Evolutionary conservation across 371 early-diverging fungal species (phyloP), one percentile per base, ranked within the genome.

Genomic region (Mucor indicus): DNA sequence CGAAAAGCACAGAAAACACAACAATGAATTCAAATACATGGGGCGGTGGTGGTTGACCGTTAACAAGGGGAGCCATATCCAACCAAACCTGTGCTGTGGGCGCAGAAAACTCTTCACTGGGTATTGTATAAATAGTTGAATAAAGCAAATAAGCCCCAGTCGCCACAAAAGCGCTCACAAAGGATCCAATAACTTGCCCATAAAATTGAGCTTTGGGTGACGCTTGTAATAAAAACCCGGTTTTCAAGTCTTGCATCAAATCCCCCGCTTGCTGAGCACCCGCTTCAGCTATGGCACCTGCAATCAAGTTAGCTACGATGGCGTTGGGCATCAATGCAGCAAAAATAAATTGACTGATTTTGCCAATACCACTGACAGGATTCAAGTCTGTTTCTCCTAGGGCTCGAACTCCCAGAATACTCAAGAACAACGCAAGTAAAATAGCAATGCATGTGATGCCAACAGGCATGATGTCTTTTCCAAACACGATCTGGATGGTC

Each of bases 51-150:
- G 83, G 75, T 8, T 85, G 84, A 0, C 90, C 90, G 45, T 88
- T 89, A 22, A 89, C 87, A 0, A 89, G 60, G 0, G 84, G 69
- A 4, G 90, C 81, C 83, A 89, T 84, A 46, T 89, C 86, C 31
- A 89, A 62, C 90, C 90, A 89, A 13, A 74, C 85, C 44, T 86
- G 81, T 4, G 88, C 88, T 0, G 90, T 87, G 0, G 90, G 90
- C 1, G 72, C 90, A 3, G 82, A 72, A 27, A 89, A 87, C 41
- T 83, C 77, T 4, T 69, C 69, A 3, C 87, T 83, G 0, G 90
- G 88, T n/a, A 90, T 75, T 5, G 62, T 64, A 50, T 92, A 92
- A 0, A 86, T 77, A 2, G 69, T 57, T 16, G 77, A 79, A 62
- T 89, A 92, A 30, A 91, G 36, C 25, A 75, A 64, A 60, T 84